Conservation (phyloP, 805 yeast species). For the Candida nemodendra region DNA sequence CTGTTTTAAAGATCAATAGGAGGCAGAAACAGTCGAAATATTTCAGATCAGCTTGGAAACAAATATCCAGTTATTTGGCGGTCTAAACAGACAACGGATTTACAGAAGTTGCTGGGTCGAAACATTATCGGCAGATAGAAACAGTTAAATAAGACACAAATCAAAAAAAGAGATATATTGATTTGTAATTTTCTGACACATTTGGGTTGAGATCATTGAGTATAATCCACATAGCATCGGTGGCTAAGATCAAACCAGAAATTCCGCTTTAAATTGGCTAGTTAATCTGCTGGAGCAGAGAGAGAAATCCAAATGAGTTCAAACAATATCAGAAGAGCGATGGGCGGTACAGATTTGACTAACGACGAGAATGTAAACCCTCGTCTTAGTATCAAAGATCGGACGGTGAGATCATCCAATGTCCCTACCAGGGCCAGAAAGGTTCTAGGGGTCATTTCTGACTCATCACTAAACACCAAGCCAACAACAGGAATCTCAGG, state of each 20-base stretch:
- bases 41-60: no score
- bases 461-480: constrained; percentile 24
- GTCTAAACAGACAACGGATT: no score
- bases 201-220: no score
- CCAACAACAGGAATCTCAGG: constrained; percentile 1
- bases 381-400: constrained; percentile 1
- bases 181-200: no score
- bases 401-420: constrained; percentile 1
- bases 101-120: no score
- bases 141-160: no score
- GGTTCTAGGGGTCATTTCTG: constrained; percentile 30
- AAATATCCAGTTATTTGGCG: no score
- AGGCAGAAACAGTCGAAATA: no score
- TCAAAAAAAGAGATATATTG: no score
- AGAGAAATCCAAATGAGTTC: constrained; percentile 20
- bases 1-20: no score
- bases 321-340: constrained; percentile 11
- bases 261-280: constrained; percentile 21
- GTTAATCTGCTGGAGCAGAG: constrained; percentile 12
- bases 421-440: constrained; percentile 21
- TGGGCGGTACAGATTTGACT: constrained; percentile 5
- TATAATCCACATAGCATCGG: neutral
- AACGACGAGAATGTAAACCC: constrained; percentile 27
- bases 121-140: no score
- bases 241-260: constrained; percentile 9